Evolutionary conservation across 2,329 filamentous ascomycete species (phyloP).

Genomic region (Aspergillus puulaauensis): DNA sequence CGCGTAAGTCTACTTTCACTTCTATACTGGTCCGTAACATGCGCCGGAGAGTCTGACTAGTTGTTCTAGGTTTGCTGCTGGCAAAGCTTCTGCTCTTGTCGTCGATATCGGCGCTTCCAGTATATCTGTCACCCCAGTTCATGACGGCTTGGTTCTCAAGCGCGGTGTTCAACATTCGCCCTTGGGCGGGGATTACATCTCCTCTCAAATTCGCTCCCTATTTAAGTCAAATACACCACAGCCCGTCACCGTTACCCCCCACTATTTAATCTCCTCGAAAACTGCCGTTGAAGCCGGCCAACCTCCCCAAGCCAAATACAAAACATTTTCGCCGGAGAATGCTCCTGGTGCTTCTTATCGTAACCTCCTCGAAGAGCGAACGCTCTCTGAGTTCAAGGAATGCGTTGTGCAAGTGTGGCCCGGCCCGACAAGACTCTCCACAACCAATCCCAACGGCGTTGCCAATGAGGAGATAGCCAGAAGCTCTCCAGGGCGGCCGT

Average conservation of each 20-base stretch:
- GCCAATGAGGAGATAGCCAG: conserved; percentile 74
- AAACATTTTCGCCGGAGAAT: conserved; percentile 62
- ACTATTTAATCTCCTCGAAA: conserved; percentile 86
- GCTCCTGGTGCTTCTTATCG: conserved; percentile 70
- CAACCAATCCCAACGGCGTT: conserved; percentile 51
- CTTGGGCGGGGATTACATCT: conserved; percentile 86
- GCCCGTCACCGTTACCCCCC: conserved; percentile 75
- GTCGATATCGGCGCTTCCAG: conserved; percentile 88
- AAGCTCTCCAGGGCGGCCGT: conserved; percentile 75
- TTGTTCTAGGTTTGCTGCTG: conserved; percentile 69
- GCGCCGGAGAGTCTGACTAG: conserved; percentile 5
- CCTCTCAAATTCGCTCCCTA: conserved; percentile 78
- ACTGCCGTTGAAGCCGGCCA: conserved; percentile 82
- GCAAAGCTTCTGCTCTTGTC: conserved; percentile 89
- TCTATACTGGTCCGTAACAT: not conserved
- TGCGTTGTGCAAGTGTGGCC: conserved; percentile 93
- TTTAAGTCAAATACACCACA: conserved; percentile 66
- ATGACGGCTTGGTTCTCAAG: conserved; percentile 92
- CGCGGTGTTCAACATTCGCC: conserved; percentile 84
- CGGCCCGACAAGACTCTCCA: conserved; percentile 67
- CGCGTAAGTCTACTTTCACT: conserved; percentile 52
- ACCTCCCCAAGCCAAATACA: conserved; percentile 73
- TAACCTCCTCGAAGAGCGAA: conserved; percentile 83
- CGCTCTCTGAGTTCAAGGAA: conserved; percentile 96
- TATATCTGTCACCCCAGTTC: conserved; percentile 84